These are phyloP conservation scores for Penicillium sp. DNA, from an alignment of 2,329 filamentous ascomycete genomes.

Conservation along the genomic window DNA sequence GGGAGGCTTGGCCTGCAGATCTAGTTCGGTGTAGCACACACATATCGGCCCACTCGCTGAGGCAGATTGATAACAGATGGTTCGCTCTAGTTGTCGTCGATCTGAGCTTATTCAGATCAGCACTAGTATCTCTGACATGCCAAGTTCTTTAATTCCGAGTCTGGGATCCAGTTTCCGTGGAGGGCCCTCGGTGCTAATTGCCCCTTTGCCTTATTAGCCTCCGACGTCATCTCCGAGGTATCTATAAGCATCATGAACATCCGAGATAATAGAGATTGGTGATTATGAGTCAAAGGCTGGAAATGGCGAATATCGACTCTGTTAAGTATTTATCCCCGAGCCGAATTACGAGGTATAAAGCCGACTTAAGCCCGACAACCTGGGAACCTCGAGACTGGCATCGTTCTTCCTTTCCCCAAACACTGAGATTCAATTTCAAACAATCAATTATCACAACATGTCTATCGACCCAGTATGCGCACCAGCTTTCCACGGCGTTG, in stretches of 20 bases:
- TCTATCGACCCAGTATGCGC: too few relatives aligned
- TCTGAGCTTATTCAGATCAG: not conserved
- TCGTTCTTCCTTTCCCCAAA: too few relatives aligned
- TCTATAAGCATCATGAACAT: too few relatives aligned
- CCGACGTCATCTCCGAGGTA: not conserved
- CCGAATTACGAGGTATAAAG: not conserved
- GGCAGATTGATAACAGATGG: too few relatives aligned
- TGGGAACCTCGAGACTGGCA: too few relatives aligned
- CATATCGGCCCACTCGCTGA: too few relatives aligned
- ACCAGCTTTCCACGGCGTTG: too few relatives aligned
- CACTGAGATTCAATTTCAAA: not conserved
- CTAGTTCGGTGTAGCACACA: constrained; percentile 6
- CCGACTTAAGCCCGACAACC: too few relatives aligned
- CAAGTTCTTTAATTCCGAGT: not conserved
- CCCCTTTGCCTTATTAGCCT: constrained; percentile 8
- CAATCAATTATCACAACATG: too few relatives aligned
- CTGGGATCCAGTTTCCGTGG: constrained; percentile 4
- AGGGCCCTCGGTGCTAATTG: constrained; percentile 11
- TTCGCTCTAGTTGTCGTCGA: not conserved
- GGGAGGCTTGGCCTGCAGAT: constrained; percentile 11
- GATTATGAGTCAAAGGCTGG: too few relatives aligned
- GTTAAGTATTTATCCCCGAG: constrained; percentile 11
- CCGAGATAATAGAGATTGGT: too few relatives aligned
- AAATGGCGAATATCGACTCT: not conserved
- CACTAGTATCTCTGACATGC: not conserved